These are phyloP conservation scores for Plasmodium gonderi DNA, from an alignment of 169 alveolate genomes.

Conservation along the genomic window DNA sequence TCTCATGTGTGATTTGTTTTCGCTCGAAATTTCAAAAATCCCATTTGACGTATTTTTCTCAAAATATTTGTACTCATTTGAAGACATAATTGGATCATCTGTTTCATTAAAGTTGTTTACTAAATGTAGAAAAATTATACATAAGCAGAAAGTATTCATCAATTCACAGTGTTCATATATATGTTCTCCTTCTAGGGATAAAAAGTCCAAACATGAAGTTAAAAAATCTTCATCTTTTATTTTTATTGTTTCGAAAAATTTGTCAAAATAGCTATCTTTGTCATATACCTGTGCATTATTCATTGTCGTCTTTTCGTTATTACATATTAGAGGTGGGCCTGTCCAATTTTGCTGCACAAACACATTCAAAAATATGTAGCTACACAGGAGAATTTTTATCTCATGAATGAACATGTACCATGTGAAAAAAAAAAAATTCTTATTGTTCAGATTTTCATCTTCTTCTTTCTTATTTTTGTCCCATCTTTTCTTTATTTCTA, in stretches of 20 bases:
- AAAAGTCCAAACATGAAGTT: slow-evolving; percentile 49
- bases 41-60: not conserved
- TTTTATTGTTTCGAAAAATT: slow-evolving; percentile 27
- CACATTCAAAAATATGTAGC: slow-evolving; percentile 46
- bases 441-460: not conserved
- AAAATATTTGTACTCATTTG: slow-evolving; percentile 16
- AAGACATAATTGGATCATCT: not conserved
- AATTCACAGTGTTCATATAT: slow-evolving; percentile 51
- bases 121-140: slow-evolving; percentile 22
- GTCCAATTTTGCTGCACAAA: slow-evolving; percentile 74
- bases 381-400: slow-evolving; percentile 50
- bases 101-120: slow-evolving; percentile 18
- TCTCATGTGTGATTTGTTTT: not conserved
- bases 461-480: not conserved
- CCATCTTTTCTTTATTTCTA: not conserved
- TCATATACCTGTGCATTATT: not conserved
- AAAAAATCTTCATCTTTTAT: slow-evolving; percentile 16
- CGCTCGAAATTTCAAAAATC: not conserved
- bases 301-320: not conserved
- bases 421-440: not conserved
- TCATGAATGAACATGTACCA: slow-evolving; percentile 33
- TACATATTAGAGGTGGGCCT: slow-evolving; percentile 29
- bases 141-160: slow-evolving; percentile 29
- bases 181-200: slow-evolving; percentile 60
- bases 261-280: slow-evolving; percentile 16